These are phyloP conservation scores for Hypoxylon rubiginosum DNA, from an alignment of 2,329 filamentous ascomycete genomes.

Conservation along the genomic window DNA sequence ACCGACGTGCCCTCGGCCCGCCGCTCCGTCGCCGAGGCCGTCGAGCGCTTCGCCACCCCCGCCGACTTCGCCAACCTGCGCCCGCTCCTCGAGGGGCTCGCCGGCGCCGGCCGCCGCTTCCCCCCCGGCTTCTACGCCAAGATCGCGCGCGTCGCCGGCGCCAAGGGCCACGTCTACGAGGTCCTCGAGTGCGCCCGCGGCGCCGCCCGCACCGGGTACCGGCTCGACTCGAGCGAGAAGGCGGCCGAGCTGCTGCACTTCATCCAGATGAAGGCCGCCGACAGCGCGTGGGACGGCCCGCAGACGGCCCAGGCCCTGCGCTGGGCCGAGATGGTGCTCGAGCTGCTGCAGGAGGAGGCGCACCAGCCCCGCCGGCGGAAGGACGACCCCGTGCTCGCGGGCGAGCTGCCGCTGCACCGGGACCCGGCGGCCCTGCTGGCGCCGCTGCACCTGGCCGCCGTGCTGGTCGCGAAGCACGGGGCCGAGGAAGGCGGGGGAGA, in stretches of 20 bases:
- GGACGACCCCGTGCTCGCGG: constrained; percentile 30
- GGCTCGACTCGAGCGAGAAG: constrained; percentile 58
- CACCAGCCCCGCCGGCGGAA: constrained; percentile 51
- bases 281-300: constrained; percentile 52
- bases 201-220: constrained; percentile 61
- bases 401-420: constrained; percentile 52
- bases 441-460: constrained; percentile 60
- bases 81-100: constrained; percentile 65
- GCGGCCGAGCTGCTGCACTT: constrained; percentile 57
- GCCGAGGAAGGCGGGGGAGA: constrained; percentile 47
- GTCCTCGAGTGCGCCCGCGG: constrained; percentile 66
- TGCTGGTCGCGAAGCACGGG: constrained; percentile 53
- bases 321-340: constrained; percentile 63
- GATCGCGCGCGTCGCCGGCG: constrained; percentile 59
- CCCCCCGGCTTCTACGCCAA: constrained; percentile 52
- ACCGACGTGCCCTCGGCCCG: constrained; percentile 60
- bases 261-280: constrained; percentile 59
- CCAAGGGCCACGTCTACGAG: constrained; percentile 58
- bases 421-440: constrained; percentile 61
- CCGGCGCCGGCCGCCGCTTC: constrained; percentile 59
- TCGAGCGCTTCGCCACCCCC: constrained; percentile 61
- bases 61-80: constrained; percentile 67
- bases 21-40: constrained; percentile 54
- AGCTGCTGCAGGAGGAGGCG: constrained; percentile 61
- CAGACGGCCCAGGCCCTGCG: constrained; percentile 59